phyloP scores from a whole-genome alignment of 1,139 yeast genomes.

The Hyphopichia pseudoburtonii region DNA sequence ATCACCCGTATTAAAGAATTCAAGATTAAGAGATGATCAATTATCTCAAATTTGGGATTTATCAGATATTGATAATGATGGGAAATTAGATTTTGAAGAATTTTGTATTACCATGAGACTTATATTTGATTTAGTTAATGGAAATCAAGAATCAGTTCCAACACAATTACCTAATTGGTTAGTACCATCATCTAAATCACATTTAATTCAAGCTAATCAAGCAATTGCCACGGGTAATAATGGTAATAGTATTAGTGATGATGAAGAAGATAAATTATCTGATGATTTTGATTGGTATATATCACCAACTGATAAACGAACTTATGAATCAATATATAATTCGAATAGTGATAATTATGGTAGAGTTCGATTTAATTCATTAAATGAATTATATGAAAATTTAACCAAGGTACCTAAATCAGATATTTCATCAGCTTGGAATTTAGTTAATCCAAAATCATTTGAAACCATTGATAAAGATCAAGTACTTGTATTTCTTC shows the following conservation, averaged over 20 bases:
- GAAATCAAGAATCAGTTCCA: constrained; percentile 65
- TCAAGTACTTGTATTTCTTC: constrained; percentile 85
- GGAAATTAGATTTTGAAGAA: constrained; percentile 91
- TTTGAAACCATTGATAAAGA: constrained; percentile 89
- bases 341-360: constrained; percentile 80
- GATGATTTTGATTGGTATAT: constrained; percentile 94
- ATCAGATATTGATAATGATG: constrained; percentile 92
- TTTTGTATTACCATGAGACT: constrained; percentile 96
- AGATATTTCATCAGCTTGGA: constrained; percentile 94
- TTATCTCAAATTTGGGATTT: constrained; percentile 86
- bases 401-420: constrained; percentile 74
- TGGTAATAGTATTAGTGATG: constrained; percentile 39
- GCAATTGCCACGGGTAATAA: constrained; percentile 50
- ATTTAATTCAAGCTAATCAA: constrained; percentile 75
- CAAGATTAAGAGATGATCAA: constrained; percentile 74
- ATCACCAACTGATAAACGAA: constrained; percentile 77
- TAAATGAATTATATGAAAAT: constrained; percentile 67
- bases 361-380: constrained; percentile 72
- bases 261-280: constrained; percentile 54
- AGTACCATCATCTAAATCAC: constrained; percentile 84
- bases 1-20: constrained; percentile 82
- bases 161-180: constrained; percentile 82
- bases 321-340: constrained; percentile 77
- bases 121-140: constrained; percentile 86
- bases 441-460: constrained; percentile 85